phyloP scores from a whole-genome alignment of 208 protist genomes.

The Jaenimonas drosophilae region DNA sequence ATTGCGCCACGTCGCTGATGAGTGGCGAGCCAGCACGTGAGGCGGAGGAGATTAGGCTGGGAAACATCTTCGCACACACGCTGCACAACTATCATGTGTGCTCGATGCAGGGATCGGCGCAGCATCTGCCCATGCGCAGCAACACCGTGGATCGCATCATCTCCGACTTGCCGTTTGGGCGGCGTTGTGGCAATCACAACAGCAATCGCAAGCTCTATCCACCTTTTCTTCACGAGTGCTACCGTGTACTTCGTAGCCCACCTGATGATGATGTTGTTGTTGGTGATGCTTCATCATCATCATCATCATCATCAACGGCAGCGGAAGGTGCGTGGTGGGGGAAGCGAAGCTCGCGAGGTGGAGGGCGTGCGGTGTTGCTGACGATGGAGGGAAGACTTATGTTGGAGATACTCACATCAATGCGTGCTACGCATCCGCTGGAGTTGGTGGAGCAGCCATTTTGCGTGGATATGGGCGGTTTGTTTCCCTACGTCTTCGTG shows the following conservation, averaged over 20 bases:
- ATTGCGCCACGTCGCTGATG: too few relatives aligned
- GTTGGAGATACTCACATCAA: constrained; percentile 12
- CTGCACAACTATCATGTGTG: neutral
- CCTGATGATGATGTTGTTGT: neutral
- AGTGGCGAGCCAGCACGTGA: too few relatives aligned
- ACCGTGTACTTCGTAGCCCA: constrained; percentile 20
- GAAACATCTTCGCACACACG: too few relatives aligned
- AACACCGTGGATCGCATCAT: constrained; percentile 36
- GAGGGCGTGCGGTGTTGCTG: constrained; percentile 38
- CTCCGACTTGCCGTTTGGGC: constrained; percentile 60
- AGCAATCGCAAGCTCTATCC: constrained; percentile 39
- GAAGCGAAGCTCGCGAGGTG: constrained; percentile 3
- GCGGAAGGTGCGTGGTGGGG: neutral
- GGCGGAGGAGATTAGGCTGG: too few relatives aligned
- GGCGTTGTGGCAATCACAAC: constrained; percentile 41
- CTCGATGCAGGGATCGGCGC: constrained; percentile 23
- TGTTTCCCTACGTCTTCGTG: constrained; percentile 47
- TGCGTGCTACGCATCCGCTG: constrained; percentile 15
- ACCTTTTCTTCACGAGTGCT: constrained; percentile 22
- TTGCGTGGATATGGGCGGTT: constrained; percentile 28
- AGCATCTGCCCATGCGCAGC: constrained; percentile 16
- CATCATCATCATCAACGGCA: neutral
- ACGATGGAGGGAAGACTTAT: constrained; percentile 39
- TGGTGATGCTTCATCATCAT: neutral
- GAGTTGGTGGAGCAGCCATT: constrained; percentile 19